Percentiles rank a stretch among this genome's conserved stretches.
phyloP scores from a whole-genome alignment of 495 filamentous ascomycete genomes.

The Podospora pseudopauciseta region DNA sequence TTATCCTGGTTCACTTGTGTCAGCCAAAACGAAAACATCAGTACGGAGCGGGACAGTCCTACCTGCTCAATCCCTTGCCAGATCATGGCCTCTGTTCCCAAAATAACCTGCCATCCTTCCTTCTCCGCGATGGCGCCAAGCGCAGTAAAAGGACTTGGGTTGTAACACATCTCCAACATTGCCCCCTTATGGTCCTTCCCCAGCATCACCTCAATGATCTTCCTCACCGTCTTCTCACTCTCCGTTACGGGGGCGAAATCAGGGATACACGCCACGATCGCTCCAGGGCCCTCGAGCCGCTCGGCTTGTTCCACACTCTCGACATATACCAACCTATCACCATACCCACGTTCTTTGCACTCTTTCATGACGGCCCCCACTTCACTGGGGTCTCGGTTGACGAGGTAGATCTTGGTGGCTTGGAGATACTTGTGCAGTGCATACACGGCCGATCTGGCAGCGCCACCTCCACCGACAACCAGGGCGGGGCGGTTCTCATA shows the following conservation, averaged over 20 bases:
- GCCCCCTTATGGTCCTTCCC: slow-evolving; percentile 53
- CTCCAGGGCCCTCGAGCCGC: slow-evolving; percentile 52
- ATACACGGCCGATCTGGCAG: slow-evolving; percentile 66
- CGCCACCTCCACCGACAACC: slow-evolving; percentile 65
- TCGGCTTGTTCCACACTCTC: slow-evolving; percentile 53
- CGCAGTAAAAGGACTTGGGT: slow-evolving; percentile 63
- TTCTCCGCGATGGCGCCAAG: slow-evolving; percentile 54
- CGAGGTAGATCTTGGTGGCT: slow-evolving; percentile 63
- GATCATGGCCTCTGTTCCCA: slow-evolving; percentile 68
- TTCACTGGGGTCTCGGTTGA: slow-evolving; percentile 62
- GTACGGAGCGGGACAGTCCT: background rate
- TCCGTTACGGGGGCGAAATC: slow-evolving; percentile 62
- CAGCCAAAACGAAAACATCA: background rate
- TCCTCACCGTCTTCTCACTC: slow-evolving; percentile 54
- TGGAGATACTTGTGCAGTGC: slow-evolving; percentile 62
- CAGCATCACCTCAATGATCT: slow-evolving; percentile 55
- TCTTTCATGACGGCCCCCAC: slow-evolving; percentile 60
- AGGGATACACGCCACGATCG: slow-evolving; percentile 64
- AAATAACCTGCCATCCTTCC: slow-evolving; percentile 64
- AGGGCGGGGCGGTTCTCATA: slow-evolving; percentile 56
- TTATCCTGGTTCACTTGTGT: slow-evolving; percentile 36
- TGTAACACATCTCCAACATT: slow-evolving; percentile 78
- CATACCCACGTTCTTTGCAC: slow-evolving; percentile 50
- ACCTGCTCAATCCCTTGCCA: slow-evolving; percentile 71
- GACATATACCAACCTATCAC: slow-evolving; percentile 52